Percentiles rank a stretch among this genome's conserved stretches.
phyloP scores from a whole-genome alignment of 208 protist species.

The Acanthamoeba royreba region DNA sequence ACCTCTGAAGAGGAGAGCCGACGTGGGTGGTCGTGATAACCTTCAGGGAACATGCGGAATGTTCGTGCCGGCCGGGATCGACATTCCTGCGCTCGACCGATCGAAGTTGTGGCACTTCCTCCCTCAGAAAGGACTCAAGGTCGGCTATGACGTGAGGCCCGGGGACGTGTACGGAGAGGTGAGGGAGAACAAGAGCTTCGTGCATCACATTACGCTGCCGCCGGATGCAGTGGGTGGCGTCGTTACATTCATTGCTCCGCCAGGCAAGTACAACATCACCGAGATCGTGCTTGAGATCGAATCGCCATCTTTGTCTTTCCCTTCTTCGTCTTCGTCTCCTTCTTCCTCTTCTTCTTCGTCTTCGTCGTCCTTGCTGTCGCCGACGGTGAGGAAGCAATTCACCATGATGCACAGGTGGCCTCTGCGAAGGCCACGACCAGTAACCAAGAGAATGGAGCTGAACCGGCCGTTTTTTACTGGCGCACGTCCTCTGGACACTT shows the following conservation, averaged over 20 bases:
- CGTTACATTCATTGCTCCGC: constrained; percentile 55
- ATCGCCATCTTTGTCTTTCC: background rate
- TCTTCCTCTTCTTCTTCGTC: no score
- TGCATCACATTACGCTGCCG: constrained; percentile 66
- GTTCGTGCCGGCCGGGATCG: constrained; percentile 99
- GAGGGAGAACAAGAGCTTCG: constrained; percentile 64
- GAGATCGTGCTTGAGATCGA: background rate
- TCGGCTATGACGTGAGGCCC: constrained; percentile 67
- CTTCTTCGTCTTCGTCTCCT: background rate
- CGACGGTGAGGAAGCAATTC: constrained; percentile 35
- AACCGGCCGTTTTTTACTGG: background rate
- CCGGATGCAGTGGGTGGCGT: constrained; percentile 56
- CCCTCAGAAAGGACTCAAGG: constrained; percentile 65
- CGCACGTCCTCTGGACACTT: background rate
- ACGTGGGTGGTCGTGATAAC: constrained; percentile 90
- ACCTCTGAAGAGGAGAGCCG: constrained; percentile 96
- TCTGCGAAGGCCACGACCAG: constrained; percentile 67
- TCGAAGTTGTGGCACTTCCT: constrained; percentile 94
- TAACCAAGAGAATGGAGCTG: background rate
- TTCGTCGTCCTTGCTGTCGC: background rate
- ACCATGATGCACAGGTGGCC: constrained; percentile 74
- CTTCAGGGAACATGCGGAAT: constrained; percentile 68
- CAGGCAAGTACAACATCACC: constrained; percentile 64
- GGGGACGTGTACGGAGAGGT: constrained; percentile 72
- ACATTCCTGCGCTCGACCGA: constrained; percentile 93